Evolutionary conservation across 2,329 filamentous ascomycete species (phyloP).

Genomic region (Botryotinia calthae): DNA sequence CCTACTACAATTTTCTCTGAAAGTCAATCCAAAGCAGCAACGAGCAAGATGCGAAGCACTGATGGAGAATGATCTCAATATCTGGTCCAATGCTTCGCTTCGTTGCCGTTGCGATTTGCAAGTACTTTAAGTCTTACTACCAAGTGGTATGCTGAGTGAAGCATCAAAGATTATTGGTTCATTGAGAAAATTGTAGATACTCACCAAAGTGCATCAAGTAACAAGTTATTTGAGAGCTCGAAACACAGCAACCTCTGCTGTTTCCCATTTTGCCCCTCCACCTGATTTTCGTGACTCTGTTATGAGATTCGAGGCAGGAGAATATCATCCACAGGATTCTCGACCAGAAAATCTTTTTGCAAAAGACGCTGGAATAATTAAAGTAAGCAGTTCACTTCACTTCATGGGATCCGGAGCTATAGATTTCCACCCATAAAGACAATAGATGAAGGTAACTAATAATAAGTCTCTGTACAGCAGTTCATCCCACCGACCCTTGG

Average conservation of each 20-base stretch:
- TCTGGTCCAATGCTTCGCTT: background rate
- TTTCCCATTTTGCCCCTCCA: background rate
- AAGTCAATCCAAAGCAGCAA: background rate
- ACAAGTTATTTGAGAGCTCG: background rate
- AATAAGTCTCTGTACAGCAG: background rate
- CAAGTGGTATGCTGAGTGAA: background rate
- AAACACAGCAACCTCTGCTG: background rate
- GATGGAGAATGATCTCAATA: background rate
- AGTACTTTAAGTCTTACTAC: background rate
- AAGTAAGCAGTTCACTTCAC: background rate
- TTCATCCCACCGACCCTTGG: background rate
- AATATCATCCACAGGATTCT: background rate
- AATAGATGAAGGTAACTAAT: background rate
- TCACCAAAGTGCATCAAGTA: background rate
- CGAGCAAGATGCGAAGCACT: background rate
- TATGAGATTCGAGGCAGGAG: no score
- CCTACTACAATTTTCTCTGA: rapidly evolving
- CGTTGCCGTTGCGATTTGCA: background rate
- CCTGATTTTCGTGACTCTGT: background rate
- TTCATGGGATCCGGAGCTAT: background rate
- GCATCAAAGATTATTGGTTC: background rate
- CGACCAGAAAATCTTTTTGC: background rate
- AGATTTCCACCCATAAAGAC: background rate
- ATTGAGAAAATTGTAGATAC: background rate
- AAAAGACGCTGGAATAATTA: background rate